Base-by-base conservation (phyloP, 441 rosid genomes). In the Populus trichocarpa region DNA sequence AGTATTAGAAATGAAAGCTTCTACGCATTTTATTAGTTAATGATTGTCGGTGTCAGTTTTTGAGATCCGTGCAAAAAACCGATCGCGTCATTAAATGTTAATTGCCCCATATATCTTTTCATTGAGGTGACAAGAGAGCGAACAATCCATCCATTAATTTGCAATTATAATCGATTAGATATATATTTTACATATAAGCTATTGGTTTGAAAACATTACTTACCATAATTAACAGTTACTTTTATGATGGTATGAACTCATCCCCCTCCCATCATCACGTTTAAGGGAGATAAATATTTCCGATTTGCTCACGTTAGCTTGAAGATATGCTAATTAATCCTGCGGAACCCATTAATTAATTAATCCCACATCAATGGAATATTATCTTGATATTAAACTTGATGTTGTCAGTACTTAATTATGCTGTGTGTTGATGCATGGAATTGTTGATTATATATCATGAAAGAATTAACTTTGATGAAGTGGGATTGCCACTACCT, bases 401-500 rank as follows among this genome's bases (percentile, higher is more conserved):
- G 57, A 46, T 13, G 57, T 46, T 46, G 5, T 46, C 46, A 11
- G 46, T 14, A 46, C 16, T 46, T 46, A 46, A 46, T 46, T 46
- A 46, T 46, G 57, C 57, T 4, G 57, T 11, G n/a, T 18, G 22
- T 65, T 57, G 36, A 70, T 53, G 46, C 61, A 65, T 50, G 67
- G 74, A 33, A 70, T 70, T 16, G 35, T 40, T 66, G 14, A 46
- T 13, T 46, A 46, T 1, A 8, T 46, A 40, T 64, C 26, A 25
- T 6, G 26, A 23, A 35, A 79, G 71, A 74, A 70, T 28, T 22
- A 78, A 79, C 40, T 80, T 83, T 75, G 59, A 74, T 59, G 26
- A 26, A 80, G 85, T 80, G 83, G 83, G 69, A 79, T 74, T 78
- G 64, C 78, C 85, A 78, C 84, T 75, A 70, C 9, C 73, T 65